Evolutionary conservation across 768 basidiomycete species (phyloP), one percentile per base, ranked within the genome.

Genomic region (Collybia sordida): DNA sequence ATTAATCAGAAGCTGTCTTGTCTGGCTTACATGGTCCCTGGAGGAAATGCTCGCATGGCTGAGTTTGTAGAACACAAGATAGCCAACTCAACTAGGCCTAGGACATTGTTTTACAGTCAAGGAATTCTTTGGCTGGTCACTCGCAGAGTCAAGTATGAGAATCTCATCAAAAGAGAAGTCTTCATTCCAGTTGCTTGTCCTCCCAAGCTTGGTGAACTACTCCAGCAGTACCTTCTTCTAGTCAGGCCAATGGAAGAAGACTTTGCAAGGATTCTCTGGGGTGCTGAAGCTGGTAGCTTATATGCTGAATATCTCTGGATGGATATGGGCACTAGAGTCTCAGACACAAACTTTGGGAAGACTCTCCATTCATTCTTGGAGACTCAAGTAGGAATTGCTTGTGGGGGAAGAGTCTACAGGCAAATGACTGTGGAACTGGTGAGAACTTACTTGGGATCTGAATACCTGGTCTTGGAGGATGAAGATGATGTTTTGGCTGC

Each of bases 371-470:
- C 25, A 4, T 27, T 27, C 9, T 9, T 27, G 25, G 25, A 27
- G 25, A 9, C 9, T 9, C 9, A 4, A 27, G 25, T 9, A 4
- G 25, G 25, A 4, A 27, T 27, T 27, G 25, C 25, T 27, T 27
- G 25, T 27, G 25, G 25, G 4, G 25, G 25, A 27, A 4, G 25
- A 4, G 25, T 9, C 9, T 58, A 56, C 42, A 49, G 59, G 3
- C 61, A 62, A 18, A 45, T 60, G 12, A n/a, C 21, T 27, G 46
- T 62, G 2, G 52, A 54, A 31, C 46, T 62, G 15, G 60, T 56
- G 4, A 28, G 60, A 4, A 44, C 52, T 4, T 63, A 53, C 35
- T 44, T 59, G 15, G 61, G 59, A 6, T 52, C 53, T 14, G 57
- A 61, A 35, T 40, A 44, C 28, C 19, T 57, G 4, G 36, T 50